Base-by-base conservation (phyloP, 352 stramenopile species). In the Phytophthora europaea region DNA sequence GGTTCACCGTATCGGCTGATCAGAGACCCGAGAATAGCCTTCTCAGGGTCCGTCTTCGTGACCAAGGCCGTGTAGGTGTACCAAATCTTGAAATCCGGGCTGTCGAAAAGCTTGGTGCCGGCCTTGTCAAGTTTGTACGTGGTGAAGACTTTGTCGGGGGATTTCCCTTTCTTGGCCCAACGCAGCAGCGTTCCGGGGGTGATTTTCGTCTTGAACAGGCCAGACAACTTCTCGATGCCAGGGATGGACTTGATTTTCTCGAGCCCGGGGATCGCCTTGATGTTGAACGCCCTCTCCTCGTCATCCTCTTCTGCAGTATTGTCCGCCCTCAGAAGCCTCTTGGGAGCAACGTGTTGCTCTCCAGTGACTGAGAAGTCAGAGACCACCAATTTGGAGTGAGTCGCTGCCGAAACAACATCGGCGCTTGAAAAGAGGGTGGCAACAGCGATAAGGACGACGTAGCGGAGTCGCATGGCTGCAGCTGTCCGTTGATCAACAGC, bases 121-220 rank as follows among this genome's bases (percentile, higher is more conserved):
- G 2, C 36, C 62, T 69, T 69, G 62, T 69, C 18, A 6, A 63
- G 38, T 16, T 69, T 70, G 13, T 51, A 26, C 15, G 36, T 47
- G 13, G 23, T 18, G 16, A 70, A 56, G 13, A 57, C 23, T n/a
- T 52, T 48, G 13, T 63, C 52, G 2, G 53, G 15, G n/a, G 53
- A 51, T 20, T 51, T 51, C 26, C 45, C 15, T 6, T 64, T 70
- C 4, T 63, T 47, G 40, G 15, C 26, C 26, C 45, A 70, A 2
- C 33, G 51, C 8, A 40, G 6, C 3, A 70, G 52, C 33, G 28
- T 57, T 2, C 16, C 28, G 3, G 47, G 63, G 12, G 63, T 45
- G 28, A 57, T 57, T 13, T 73, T 67, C 28, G 22, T 58, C 36
- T 48, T 67, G 28, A 66, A 60, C 28, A 59, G 6, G 2, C 48